phyloP scores from a whole-genome alignment of 441 rosid genomes.

The Gossypium aridum region DNA sequence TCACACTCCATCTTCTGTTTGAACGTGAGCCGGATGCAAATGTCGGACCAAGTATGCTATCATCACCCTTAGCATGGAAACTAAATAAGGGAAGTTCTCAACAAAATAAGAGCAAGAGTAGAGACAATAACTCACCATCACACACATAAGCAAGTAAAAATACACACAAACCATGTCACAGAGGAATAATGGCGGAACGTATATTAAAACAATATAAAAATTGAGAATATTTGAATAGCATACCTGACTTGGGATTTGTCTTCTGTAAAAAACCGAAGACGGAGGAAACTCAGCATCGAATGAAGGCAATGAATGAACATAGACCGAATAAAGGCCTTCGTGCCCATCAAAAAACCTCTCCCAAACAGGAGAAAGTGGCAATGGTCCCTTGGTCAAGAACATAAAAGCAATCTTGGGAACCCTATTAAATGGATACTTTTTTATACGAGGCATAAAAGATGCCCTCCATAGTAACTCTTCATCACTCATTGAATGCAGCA shows the following conservation, averaged over 20 bases:
- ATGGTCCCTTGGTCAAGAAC: conserved; percentile 92
- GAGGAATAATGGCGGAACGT: neutral
- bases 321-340: conserved; percentile 61
- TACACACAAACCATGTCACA: neutral
- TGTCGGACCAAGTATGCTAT: neutral
- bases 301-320: conserved; percentile 75
- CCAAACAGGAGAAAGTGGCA: conserved; percentile 86
- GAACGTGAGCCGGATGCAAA: neutral
- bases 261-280: conserved; percentile 55
- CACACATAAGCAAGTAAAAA: neutral
- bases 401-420: conserved; percentile 84
- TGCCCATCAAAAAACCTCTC: conserved; percentile 81
- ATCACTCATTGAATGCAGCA: conserved; percentile 70
- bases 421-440: conserved; percentile 60
- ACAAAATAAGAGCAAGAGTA: neutral
- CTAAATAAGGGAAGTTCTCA: neutral
- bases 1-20: neutral
- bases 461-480: conserved; percentile 85
- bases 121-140: neutral
- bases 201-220: neutral
- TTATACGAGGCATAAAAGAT: conserved; percentile 60
- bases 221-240: conserved; percentile 2
- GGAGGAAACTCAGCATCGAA: conserved; percentile 45
- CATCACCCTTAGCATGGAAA: neutral
- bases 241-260: conserved; percentile 90